Conservation (phyloP, 495 filamentous ascomycete species). For the Acidiella bohemica region DNA sequence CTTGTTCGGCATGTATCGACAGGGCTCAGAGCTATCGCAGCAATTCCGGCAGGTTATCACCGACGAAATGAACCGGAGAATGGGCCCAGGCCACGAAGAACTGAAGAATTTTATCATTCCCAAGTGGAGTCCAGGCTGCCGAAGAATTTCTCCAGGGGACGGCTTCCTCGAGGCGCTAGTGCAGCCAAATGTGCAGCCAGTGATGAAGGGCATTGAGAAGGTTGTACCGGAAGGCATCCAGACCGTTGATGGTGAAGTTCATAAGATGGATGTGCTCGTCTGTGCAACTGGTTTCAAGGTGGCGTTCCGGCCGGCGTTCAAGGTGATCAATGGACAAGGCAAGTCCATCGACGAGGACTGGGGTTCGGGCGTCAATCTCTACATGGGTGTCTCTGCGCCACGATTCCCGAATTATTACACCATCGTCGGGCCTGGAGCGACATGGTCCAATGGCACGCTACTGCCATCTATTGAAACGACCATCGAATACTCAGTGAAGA, state of each 20-base stretch:
- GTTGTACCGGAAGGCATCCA: conserved; percentile 31
- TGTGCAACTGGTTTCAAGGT: conserved; percentile 19
- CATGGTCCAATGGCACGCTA: conserved; percentile 28
- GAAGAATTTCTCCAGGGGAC: conserved; percentile 23
- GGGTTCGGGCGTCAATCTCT: conserved; percentile 20
- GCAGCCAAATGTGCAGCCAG: conserved; percentile 25
- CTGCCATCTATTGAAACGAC: conserved; percentile 28
- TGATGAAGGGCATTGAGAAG: conserved; percentile 22
- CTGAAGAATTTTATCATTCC: conserved; percentile 29
- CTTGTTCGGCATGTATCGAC: conserved; percentile 27
- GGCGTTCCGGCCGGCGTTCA: conserved; percentile 21
- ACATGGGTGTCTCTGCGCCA: conserved; percentile 22
- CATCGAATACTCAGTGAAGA: conserved; percentile 21
- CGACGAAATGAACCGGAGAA: conserved; percentile 25
- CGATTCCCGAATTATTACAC: conserved; percentile 22
- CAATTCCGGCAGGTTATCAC: conserved; percentile 25
- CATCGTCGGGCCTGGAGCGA: conserved; percentile 19
- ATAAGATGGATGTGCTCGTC: conserved; percentile 14
- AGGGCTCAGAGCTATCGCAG: conserved; percentile 20
- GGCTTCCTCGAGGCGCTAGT: conserved; percentile 29
- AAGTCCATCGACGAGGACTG: conserved; percentile 23
- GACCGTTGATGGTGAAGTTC: conserved; percentile 33
- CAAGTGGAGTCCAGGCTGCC: conserved; percentile 24
- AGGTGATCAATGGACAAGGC: conserved; percentile 21
- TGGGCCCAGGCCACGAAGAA: conserved; percentile 22